phyloP scores from a whole-genome alignment of 2,329 filamentous ascomycete species.

The Fusarium subglutinans region DNA sequence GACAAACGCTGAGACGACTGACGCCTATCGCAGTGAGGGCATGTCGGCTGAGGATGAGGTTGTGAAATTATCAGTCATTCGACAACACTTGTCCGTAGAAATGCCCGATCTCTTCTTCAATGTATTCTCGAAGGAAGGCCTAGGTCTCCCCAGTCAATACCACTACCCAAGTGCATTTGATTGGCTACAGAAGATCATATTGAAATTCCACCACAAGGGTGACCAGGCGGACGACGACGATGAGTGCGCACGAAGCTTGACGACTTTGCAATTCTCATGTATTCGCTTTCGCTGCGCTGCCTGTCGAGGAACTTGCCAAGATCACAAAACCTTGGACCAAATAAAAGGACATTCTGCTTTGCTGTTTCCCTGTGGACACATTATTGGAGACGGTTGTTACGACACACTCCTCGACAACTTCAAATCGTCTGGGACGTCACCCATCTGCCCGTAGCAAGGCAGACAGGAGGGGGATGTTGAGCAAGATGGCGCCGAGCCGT shows the following conservation, averaged over 20 bases:
- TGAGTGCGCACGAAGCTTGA: neutral
- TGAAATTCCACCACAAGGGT: neutral
- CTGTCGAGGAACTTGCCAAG: constrained; percentile 27
- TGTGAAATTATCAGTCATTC: neutral
- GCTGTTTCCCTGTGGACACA: constrained; percentile 35
- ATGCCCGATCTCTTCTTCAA: constrained; percentile 4
- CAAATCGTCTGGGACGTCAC: neutral
- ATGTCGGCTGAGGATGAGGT: neutral
- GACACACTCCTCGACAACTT: neutral
- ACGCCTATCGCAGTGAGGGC: neutral
- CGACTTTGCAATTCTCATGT: constrained; percentile 7
- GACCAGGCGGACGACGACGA: no score
- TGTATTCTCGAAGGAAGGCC: neutral
- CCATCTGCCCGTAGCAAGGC: constrained; percentile 31
- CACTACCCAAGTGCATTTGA: neutral
- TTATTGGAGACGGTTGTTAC: constrained; percentile 33
- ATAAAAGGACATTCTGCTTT: neutral
- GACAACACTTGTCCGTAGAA: neutral
- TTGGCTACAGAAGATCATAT: constrained; percentile 1
- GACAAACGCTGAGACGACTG: neutral
- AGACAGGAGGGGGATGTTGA: constrained; percentile 1
- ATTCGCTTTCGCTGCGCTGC: constrained; percentile 27
- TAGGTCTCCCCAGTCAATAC: constrained; percentile 34
- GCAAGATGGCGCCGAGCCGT: neutral
- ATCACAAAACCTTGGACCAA: neutral